Evolutionary conservation across 768 basidiomycete species (phyloP), one percentile per base, ranked within the genome.

Genomic region (Candolleomyces efflorescens): DNA sequence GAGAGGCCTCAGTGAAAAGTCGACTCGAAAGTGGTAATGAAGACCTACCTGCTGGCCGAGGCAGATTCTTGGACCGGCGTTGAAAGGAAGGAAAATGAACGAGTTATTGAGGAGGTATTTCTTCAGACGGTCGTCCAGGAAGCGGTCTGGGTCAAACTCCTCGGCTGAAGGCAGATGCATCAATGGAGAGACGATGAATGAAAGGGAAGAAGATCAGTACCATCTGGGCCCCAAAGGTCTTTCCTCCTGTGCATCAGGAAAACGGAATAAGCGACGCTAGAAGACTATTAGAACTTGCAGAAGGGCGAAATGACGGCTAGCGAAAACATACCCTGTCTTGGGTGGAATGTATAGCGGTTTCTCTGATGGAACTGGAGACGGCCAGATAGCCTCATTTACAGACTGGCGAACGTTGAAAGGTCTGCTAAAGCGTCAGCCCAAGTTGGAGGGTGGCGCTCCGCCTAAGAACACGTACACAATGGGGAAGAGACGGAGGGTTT

Each of bases 171-270:
- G 32, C 2, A 11, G 11, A 32, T 11, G 32, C 32, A 32, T 32
- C 32, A 32, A 22, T 12, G 38, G 12, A 32, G 48, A 51, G 23
- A 58, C 55, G 10, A 56, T 9, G 26, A 11, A 2, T 22, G 0
- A 48, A 49, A 50, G 41, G 13, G 6, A n/a, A 6, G 55, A 56
- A 50, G 23, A 51, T n/a, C 6, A 67, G 20, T 66, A 84, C 85
- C 85, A 66, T 87, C 87, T 9, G 86, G 85, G 6, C 87, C 87
- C 87, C 87, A 90, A 1, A 86, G 77, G 54, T 85, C 84, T 49
- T 74, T 79, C 50, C 85, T 75, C 38, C 86, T 73, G 38, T 89
- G 86, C 85, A 87, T 86, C 60, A 82, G 61, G 57, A 86, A 76
- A 9, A 86, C 80, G 5, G 84, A 84, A 63, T 85, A 87, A 0